Conservation (phyloP, 2,329 filamentous ascomycete species). For the Sclerotinia nivalis region DNA sequence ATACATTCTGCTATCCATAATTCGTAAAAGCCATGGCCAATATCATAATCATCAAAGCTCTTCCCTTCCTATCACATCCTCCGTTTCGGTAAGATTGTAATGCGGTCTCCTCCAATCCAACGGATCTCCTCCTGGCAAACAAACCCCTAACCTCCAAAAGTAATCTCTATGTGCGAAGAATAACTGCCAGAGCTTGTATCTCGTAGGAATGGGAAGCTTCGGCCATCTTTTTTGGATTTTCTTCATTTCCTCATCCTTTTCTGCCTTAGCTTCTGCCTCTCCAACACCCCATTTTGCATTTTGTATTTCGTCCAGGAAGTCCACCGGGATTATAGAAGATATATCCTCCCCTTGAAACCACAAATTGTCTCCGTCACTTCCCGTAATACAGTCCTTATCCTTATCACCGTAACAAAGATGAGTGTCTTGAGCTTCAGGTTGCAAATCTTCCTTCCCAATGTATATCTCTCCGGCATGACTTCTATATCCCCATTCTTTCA, state of each 20-base stretch:
- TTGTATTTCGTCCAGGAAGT: neutral
- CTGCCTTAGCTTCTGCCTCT: neutral
- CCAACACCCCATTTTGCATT: neutral
- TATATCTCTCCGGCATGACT: slow-evolving; percentile 86
- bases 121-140: slow-evolving; percentile 77
- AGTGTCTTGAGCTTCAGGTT: slow-evolving; percentile 70
- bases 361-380: slow-evolving; percentile 39
- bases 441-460: slow-evolving; percentile 70
- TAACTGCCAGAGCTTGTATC: slow-evolving; percentile 83
- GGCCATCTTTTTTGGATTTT: slow-evolving; percentile 17
- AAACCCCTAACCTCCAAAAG: slow-evolving; percentile 90
- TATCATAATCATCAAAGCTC: neutral
- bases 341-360: slow-evolving; percentile 23
- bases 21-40: neutral
- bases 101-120: slow-evolving; percentile 62
- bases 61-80: slow-evolving; percentile 3
- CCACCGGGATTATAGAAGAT: neutral
- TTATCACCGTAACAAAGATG: slow-evolving; percentile 68
- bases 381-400: slow-evolving; percentile 71
- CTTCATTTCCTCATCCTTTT: slow-evolving; percentile 32
- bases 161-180: slow-evolving; percentile 96
- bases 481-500: slow-evolving; percentile 83
- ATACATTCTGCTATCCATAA: neutral
- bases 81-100: slow-evolving; percentile 45
- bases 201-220: slow-evolving; percentile 41